These are phyloP conservation scores for Lodderomyces margitis DNA, from an alignment of 1,139 yeast species.

Conservation along the genomic window DNA sequence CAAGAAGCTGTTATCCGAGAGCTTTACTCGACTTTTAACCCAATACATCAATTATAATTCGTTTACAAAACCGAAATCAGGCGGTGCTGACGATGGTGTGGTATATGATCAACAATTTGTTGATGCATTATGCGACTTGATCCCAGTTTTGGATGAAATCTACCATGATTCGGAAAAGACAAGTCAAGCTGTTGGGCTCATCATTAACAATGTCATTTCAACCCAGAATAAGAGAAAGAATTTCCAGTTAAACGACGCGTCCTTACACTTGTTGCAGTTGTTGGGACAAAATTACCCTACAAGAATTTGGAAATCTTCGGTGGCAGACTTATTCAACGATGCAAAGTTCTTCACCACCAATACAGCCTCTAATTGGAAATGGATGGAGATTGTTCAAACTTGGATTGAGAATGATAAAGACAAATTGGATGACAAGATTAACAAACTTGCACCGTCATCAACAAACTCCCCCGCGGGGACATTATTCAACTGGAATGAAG, in stretches of 20 bases:
- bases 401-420: conserved; percentile 66
- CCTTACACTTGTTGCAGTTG: conserved; percentile 8
- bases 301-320: conserved; percentile 51
- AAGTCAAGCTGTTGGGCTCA: background rate
- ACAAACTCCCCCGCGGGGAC: conserved; percentile 49
- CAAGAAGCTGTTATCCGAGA: conserved; percentile 66
- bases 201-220: conserved; percentile 29
- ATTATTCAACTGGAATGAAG: conserved; percentile 74
- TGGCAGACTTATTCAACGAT: conserved; percentile 55
- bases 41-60: conserved; percentile 4
- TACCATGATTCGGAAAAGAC: conserved; percentile 48
- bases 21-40: conserved; percentile 29
- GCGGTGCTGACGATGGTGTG: background rate
- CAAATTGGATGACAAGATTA: conserved; percentile 53
- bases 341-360: conserved; percentile 22
- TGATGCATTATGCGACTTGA: conserved; percentile 21
- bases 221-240: conserved; percentile 24
- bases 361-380: conserved; percentile 26
- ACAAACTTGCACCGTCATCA: conserved; percentile 46
- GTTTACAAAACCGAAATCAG: background rate
- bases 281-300: conserved; percentile 37
- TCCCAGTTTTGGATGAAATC: conserved; percentile 41
- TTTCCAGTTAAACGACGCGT: background rate
- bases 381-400: conserved; percentile 50
- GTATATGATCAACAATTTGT: background rate